Evolutionary conservation across 257 asterid species (phyloP).

Genomic region (Agastache rugosa): DNA sequence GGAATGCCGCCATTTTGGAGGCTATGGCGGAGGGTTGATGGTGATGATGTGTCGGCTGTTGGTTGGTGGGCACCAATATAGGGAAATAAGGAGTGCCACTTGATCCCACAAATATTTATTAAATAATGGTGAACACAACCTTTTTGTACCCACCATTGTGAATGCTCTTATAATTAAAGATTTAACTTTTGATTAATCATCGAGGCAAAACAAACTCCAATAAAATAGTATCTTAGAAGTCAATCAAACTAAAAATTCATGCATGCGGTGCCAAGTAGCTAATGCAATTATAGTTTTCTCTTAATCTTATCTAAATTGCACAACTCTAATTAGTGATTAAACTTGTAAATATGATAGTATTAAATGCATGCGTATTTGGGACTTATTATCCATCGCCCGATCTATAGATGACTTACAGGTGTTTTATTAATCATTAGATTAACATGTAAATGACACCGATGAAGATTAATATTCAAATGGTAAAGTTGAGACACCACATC

Average conservation of each 20-base stretch:
- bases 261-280: not conserved
- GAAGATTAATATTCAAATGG: too few species aligned
- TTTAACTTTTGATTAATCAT: too few species aligned
- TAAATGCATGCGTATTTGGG: not conserved
- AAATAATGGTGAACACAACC: too few species aligned
- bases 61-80: too few species aligned
- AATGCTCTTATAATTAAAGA: not conserved
- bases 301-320: not conserved
- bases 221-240: not conserved
- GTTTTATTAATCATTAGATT: not conserved
- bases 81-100: too few species aligned
- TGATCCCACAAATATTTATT: too few species aligned
- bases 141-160: too few species aligned
- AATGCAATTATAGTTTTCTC: slow-evolving; percentile 7
- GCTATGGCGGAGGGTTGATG: too few species aligned
- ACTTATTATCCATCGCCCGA: not conserved
- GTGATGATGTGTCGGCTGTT: too few species aligned
- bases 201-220: not conserved
- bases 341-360: not conserved
- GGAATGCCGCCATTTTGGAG: too few species aligned
- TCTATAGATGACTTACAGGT: not conserved
- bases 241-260: not conserved
- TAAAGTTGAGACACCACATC: too few species aligned
- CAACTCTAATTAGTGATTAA: not conserved
- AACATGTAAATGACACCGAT: not conserved